Conservation (phyloP, 352 stramenopile species). For the Aphanomyces cochlioides region DNA sequence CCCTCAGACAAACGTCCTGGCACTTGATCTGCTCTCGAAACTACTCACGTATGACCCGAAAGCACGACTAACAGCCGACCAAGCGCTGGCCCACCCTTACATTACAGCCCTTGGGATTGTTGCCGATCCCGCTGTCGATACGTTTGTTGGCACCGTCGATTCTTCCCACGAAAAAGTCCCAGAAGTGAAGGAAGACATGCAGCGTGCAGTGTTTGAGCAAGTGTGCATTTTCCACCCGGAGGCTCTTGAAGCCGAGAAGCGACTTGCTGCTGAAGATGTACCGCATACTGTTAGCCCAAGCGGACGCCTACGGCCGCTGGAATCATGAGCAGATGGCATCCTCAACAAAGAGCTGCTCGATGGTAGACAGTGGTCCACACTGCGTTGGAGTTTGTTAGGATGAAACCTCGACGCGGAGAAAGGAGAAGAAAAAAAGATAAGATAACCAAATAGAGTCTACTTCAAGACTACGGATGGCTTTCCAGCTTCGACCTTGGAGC, state of each 20-base stretch:
- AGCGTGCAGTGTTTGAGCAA: slow-evolving; percentile 74
- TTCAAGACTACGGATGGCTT: slow-evolving; percentile 13
- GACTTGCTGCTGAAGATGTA: slow-evolving; percentile 54
- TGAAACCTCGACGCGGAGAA: no score
- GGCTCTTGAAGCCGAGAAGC: slow-evolving; percentile 56
- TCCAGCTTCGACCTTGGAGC: neutral
- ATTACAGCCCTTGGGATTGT: slow-evolving; percentile 38
- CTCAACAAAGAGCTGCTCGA: no score
- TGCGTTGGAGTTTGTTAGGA: no score
- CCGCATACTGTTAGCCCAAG: slow-evolving; percentile 59
- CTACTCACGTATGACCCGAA: slow-evolving; percentile 63
- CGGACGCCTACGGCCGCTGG: slow-evolving; percentile 41
- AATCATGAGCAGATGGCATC: neutral
- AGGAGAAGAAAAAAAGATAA: neutral
- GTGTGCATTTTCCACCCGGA: slow-evolving; percentile 74
- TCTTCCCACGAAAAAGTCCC: slow-evolving; percentile 63
- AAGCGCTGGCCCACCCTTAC: slow-evolving; percentile 95
- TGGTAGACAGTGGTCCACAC: no score
- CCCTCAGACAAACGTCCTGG: slow-evolving; percentile 61
- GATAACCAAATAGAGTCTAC: neutral
- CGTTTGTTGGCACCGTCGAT: slow-evolving; percentile 62
- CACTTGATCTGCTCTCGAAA: slow-evolving; percentile 70
- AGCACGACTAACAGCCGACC: slow-evolving; percentile 80
- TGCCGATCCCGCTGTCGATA: slow-evolving; percentile 54
- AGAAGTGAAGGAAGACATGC: slow-evolving; percentile 62